A percentile compares a stretch with the other conserved stretches of the same genome.
Evolutionary conservation across 1,139 yeast species (phyloP).

Genomic region (Nakaseomyces glabratus): DNA sequence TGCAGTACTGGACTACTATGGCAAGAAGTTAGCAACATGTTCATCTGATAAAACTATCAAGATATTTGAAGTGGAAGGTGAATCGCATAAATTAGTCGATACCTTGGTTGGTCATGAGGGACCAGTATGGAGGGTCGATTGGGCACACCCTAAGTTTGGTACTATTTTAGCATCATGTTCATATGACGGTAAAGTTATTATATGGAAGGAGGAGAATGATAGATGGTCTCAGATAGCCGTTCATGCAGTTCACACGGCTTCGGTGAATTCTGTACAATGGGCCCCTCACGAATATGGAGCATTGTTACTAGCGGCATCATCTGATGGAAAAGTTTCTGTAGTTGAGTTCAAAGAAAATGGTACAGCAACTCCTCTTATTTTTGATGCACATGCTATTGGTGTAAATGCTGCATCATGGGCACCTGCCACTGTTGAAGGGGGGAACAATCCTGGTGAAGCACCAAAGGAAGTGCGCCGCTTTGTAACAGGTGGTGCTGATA

Average conservation of each 20-base stretch:
- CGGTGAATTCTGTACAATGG: slow-evolving; percentile 92
- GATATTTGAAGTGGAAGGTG: slow-evolving; percentile 85
- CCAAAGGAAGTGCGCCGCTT: slow-evolving; percentile 48
- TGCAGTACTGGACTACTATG: slow-evolving; percentile 93
- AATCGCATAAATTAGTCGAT: slow-evolving; percentile 65
- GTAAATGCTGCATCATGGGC: slow-evolving; percentile 97
- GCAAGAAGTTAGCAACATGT: slow-evolving; percentile 89
- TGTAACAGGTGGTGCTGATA: slow-evolving; percentile 94
- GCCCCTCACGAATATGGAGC: slow-evolving; percentile 98
- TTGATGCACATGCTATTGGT: slow-evolving; percentile 81
- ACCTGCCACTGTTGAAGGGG: slow-evolving; percentile 40
- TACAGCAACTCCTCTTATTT: slow-evolving; percentile 47
- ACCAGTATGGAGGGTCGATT: slow-evolving; percentile 97
- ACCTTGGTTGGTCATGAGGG: slow-evolving; percentile 89
- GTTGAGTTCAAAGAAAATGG: slow-evolving; percentile 91
- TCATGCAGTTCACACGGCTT: slow-evolving; percentile 83
- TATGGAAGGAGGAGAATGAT: slow-evolving; percentile 92
- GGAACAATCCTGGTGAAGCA: slow-evolving; percentile 17
- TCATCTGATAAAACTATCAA: slow-evolving; percentile 92
- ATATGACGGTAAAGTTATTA: slow-evolving; percentile 86
- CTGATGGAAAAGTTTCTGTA: slow-evolving; percentile 87
- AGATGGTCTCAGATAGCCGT: slow-evolving; percentile 85
- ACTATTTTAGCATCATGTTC: slow-evolving; percentile 90
- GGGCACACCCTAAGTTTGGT: slow-evolving; percentile 99
- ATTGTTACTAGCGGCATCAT: slow-evolving; percentile 76